Base-by-base conservation (phyloP, 2,329 filamentous ascomycete genomes). In the Fusarium sp. region DNA sequence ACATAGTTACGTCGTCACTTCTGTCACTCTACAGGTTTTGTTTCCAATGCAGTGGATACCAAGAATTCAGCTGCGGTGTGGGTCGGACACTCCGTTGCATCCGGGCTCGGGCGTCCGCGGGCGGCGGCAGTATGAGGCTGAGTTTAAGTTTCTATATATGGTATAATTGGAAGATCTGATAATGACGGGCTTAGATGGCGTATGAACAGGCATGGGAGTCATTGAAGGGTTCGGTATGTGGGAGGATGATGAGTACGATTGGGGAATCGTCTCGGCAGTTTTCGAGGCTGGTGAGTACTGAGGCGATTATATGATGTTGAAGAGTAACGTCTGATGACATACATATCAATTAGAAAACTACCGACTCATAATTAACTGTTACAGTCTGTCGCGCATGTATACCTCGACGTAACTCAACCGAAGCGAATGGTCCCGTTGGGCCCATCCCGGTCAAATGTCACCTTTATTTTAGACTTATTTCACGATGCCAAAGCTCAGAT, bases 91-190 rank as follows among this genome's bases (percentile, higher is more conserved):
- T 47, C 40, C 53, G 44, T 25, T 45, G n/a, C 4, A 22, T 3
- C 62, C 45, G 59, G 30, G 38, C 22, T 65, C 62, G 47, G 63
- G 25, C 5, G 11, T 51, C 63, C 63, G 63, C 63, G 63, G 63
- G 38, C 30, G 18, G 14, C 7, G 27, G 9, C 10, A 20, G 25
- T n/a, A 10, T 44, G 54, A 61, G 54, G 29, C 62, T 65, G 50
- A 65, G 45, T 42, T 34, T 8, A n/a, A 9, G 27, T 32, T 29
- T 34, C 22, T 25, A 45, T 32, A 49, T 49, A 64, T 51, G 16
- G 24, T 6, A 40, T 40, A 16, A 53, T 43, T 7, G 14, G 24
- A 20, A 52, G 32, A 53, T 53, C 14, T 22, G 24, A 27, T 52
- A 29, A 34, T 16, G 32, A 12, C 34, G n/a, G 20, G 27, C n/a